Percentiles rank a stretch among this genome's conserved stretches.
phyloP scores from a whole-genome alignment of 176 grass and related monocot genomes.

The Bromus sterilis region DNA sequence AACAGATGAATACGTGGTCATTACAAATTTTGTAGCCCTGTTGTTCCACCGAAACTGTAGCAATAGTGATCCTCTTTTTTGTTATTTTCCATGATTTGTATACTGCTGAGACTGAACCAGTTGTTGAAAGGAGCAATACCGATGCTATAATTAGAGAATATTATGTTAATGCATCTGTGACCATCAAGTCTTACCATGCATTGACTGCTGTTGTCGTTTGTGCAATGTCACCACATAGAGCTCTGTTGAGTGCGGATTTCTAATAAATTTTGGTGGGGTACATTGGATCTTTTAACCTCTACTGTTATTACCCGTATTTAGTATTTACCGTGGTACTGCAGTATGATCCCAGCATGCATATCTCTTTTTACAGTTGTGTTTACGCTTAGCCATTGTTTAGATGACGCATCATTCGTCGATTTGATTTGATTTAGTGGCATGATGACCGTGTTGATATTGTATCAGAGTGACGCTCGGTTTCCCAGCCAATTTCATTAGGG shows the following conservation, averaged over 20 bases:
- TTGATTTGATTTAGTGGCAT: not conserved
- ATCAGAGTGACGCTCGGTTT: not conserved
- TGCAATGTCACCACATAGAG: not conserved
- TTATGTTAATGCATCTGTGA: not conserved
- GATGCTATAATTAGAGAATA: not conserved
- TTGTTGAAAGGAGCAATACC: slow-evolving; percentile 1
- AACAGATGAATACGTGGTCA: not conserved
- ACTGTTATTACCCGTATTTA: not conserved
- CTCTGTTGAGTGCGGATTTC: not conserved
- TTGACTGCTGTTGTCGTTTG: not conserved
- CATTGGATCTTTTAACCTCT: not conserved
- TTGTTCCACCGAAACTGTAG: slow-evolving; percentile 6
- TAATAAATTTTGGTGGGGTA: not conserved
- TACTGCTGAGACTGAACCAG: not conserved
- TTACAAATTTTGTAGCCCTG: slow-evolving; percentile 39
- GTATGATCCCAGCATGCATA: not conserved
- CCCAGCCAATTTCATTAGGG: no score
- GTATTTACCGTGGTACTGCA: not conserved
- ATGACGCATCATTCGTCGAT: not conserved
- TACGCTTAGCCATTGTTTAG: not conserved
- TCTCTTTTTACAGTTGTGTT: not conserved
- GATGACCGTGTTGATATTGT: not conserved
- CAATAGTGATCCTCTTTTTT: not conserved
- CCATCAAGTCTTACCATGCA: not conserved
- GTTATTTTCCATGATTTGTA: not conserved